Base-by-base conservation (phyloP, 768 basidiomycete species). In the Paxillus rubicundulus region DNA sequence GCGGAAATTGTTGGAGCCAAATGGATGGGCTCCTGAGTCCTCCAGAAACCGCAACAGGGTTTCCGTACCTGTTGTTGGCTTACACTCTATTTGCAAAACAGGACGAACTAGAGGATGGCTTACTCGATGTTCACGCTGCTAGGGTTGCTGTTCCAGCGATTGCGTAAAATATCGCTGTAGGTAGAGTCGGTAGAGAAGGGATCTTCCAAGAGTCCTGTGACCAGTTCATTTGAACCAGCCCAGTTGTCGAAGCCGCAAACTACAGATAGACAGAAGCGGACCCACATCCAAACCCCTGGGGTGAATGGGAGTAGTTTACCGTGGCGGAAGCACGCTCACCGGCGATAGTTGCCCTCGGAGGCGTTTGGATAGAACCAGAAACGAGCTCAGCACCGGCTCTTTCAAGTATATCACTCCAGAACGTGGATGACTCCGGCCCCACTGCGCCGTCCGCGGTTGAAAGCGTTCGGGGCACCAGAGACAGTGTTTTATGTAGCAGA, bases 141-240 rank as follows among this genome's bases (percentile, higher is more conserved):
- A 8, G 68, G 62, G 18, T 62, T 54, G 38, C 68, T 63, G 46
- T 61, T 64, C 82, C 86, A 86, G 30, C 87, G 75, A 37, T 72
- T 61, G 47, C 73, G 74, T 20, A 87, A 60, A 8, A 62, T 60
- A 30, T 72, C 67, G 45, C 72, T 75, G 52, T 78, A 73, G 4
- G 66, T 60, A 21, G 72, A 53, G 55, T 82, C 78, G n/a, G 81
- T 80, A 2, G 75, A 72, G 57, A 92, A 78, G 13, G 88, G 88
- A 49, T 90, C 83, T 40, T 85, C 79, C 14, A 92, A 72, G 33
- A 92, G 74, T 7, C 87, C 86, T 5, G 82, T 82, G 17, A 91
- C 79, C 4, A 92, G 68, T 28, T 85, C 81, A 34, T 71, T 70
- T 7, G 82, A 73, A 34, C 74, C 75, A 17, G 85, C 76, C 65